Percentiles rank a stretch among this genome's conserved stretches.
Conservation (phyloP, 805 yeast genomes). For the Torulaspora indica region DNA sequence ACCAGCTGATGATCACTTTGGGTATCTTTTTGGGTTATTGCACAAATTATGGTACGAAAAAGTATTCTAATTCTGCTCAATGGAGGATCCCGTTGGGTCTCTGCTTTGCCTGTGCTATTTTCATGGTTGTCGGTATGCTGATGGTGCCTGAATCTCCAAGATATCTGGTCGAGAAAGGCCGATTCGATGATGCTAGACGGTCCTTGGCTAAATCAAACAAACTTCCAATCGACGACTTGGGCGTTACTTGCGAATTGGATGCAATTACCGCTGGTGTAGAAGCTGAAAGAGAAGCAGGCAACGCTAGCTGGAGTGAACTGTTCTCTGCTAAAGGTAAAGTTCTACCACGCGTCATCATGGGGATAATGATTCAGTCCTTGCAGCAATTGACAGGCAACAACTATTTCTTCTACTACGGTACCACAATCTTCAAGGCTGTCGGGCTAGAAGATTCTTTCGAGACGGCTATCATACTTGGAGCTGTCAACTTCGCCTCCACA, state of each 20-base stretch:
- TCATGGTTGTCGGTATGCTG: slow-evolving; percentile 38
- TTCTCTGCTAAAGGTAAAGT: slow-evolving; percentile 65
- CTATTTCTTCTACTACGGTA: slow-evolving; percentile 65
- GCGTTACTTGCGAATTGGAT: slow-evolving; percentile 54
- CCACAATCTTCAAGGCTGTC: slow-evolving; percentile 57
- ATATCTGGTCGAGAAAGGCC: slow-evolving; percentile 52
- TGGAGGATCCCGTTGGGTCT: slow-evolving; percentile 74
- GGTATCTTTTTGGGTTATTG: slow-evolving; percentile 79
- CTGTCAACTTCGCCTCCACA: slow-evolving; percentile 58
- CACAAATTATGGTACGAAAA: slow-evolving; percentile 56
- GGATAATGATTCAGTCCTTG: slow-evolving; percentile 53
- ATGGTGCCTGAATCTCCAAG: slow-evolving; percentile 76
- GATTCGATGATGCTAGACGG: slow-evolving; percentile 55
- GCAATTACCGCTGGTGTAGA: slow-evolving; percentile 56
- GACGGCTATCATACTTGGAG: slow-evolving; percentile 56
- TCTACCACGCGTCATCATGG: slow-evolving; percentile 43
- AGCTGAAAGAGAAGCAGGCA: slow-evolving; percentile 57
- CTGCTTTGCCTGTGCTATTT: slow-evolving; percentile 45
- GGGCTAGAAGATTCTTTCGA: slow-evolving; percentile 56
- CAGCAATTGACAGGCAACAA: slow-evolving; percentile 68
- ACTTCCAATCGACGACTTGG: slow-evolving; percentile 48
- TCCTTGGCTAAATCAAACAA: slow-evolving; percentile 60
- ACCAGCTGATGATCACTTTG: slow-evolving; percentile 65
- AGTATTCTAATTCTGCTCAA: slow-evolving; percentile 44
- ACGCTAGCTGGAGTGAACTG: slow-evolving; percentile 61